A percentile compares a stretch with the other conserved stretches of the same genome.
Conservation (phyloP, 441 rosid species). For the Arabidopsis hybrid region DNA sequence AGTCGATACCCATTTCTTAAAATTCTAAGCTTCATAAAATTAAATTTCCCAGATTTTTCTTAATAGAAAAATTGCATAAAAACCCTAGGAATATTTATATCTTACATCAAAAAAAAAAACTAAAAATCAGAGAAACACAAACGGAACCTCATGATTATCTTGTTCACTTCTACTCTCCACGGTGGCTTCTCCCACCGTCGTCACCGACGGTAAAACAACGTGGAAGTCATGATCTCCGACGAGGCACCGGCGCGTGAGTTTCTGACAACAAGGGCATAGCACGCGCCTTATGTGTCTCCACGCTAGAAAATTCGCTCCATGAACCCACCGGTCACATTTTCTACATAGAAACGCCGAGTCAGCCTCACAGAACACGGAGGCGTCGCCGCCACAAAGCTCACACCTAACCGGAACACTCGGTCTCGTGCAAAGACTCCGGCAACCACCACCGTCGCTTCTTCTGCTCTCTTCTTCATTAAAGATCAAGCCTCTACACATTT, state of each 20-base stretch:
- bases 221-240: slow-evolving; percentile 55
- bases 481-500: slow-evolving; percentile 64
- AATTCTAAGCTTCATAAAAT: slow-evolving; percentile 14
- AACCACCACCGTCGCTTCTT: slow-evolving; percentile 27
- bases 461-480: slow-evolving; percentile 34
- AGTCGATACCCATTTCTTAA: not conserved
- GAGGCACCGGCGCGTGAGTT: slow-evolving; percentile 63
- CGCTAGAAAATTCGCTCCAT: slow-evolving; percentile 83
- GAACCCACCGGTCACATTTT: slow-evolving; percentile 78
- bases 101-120: slow-evolving; percentile 26
- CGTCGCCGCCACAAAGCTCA: slow-evolving; percentile 67
- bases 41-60: not conserved
- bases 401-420: slow-evolving; percentile 46
- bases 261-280: slow-evolving; percentile 69
- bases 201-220: slow-evolving; percentile 50
- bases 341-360: slow-evolving; percentile 78
- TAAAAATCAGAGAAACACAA: slow-evolving; percentile 55
- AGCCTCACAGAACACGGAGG: slow-evolving; percentile 78
- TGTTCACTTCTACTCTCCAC: slow-evolving; percentile 32
- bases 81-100: slow-evolving; percentile 27
- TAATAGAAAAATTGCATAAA: slow-evolving; percentile 30
- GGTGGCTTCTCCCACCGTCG: slow-evolving; percentile 6
- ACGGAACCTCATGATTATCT: slow-evolving; percentile 48
- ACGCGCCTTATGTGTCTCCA: slow-evolving; percentile 76
- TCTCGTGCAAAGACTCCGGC: slow-evolving; percentile 22